Evolutionary conservation across 805 yeast genomes (phyloP).

Genomic region (Metschnikowia amazonensis): DNA sequence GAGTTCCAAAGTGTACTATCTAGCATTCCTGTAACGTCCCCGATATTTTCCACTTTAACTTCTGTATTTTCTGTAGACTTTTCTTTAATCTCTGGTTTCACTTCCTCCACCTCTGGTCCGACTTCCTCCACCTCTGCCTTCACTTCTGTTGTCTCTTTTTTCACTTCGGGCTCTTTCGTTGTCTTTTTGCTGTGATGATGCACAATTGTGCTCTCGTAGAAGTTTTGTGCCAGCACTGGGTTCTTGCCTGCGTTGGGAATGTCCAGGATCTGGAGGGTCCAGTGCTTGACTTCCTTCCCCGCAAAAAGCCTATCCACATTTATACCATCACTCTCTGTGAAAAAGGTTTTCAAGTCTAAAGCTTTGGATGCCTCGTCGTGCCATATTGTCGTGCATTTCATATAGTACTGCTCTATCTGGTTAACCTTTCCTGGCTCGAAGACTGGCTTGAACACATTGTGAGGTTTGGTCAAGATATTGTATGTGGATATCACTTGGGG

Average conservation of each 20-base stretch:
- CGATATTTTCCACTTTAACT: not conserved
- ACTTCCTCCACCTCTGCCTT: not conserved
- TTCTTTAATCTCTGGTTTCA: not conserved
- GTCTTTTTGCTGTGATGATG: slow-evolving; percentile 41
- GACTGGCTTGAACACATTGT: slow-evolving; percentile 50
- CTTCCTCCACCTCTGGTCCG: not conserved
- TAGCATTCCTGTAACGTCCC: not conserved
- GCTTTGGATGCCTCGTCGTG: slow-evolving; percentile 22
- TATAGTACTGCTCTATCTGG: slow-evolving; percentile 53
- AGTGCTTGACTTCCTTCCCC: slow-evolving; percentile 30
- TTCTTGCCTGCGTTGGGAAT: slow-evolving; percentile 73
- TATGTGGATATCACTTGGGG: slow-evolving; percentile 47
- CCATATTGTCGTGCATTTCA: slow-evolving; percentile 51
- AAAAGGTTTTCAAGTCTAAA: slow-evolving; percentile 23
- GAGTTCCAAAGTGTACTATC: not conserved
- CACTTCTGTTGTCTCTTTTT: not conserved
- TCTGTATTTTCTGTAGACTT: not conserved
- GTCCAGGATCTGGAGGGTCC: slow-evolving; percentile 67
- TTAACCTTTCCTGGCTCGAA: slow-evolving; percentile 52
- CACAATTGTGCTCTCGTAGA: slow-evolving; percentile 56
- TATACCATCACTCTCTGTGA: slow-evolving; percentile 18
- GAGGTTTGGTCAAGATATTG: slow-evolving; percentile 48
- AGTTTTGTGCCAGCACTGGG: slow-evolving; percentile 59
- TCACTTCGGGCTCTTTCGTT: not conserved
- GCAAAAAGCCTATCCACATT: slow-evolving; percentile 31